Evolutionary conservation across 495 filamentous ascomycete species (phyloP), one percentile per base, ranked within the genome.

Genomic region (Apodospora peruviana): DNA sequence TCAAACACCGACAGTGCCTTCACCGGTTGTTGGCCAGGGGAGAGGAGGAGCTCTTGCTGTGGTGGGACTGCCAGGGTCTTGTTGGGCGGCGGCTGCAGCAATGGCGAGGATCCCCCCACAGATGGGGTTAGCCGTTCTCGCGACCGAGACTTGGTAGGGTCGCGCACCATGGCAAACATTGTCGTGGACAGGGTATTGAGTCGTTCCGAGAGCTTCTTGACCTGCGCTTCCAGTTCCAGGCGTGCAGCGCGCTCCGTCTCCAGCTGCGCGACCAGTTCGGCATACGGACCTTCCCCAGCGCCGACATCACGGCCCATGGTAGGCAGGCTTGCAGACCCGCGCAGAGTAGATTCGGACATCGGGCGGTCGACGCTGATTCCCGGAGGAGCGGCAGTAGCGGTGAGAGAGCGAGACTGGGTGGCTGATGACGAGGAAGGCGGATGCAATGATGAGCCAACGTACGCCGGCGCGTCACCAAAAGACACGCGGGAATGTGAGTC

Each of bases 231-330:
- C n/a, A 81, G 67, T 4, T 64, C 64, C 17, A 67, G 70, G 1
- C 77, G 72, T 8, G 72, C 71, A 4, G 70, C 63, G 43, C 73
- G 72, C 52, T 81, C 77, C 16, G 60, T 49, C 20, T 75, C 71
- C 16, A 81, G 70, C 38, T 76, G 61, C n/a, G 68, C 57, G 21
- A 66, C 55, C 8, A 76, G 58, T 3, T 55, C 49, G 1, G 60
- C 63, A 43, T 70, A 66, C 36, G 51, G 19, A 21, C 47, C 48
- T 8, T 53, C 23, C 39, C 17, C 54, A 40, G 16, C 57, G 37
- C 38, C 36, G 16, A 37, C 54, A 17, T 71, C 64, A 25, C 64
- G 65, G 18, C 65, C 56, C 11, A 75, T 35, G 3, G 62, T 52
- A 8, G 75, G 69, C 17, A 76, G 59, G 49, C 69, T 74, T 4